Evolutionary conservation across 768 basidiomycete genomes (phyloP), one percentile per base, ranked within the genome.

Genomic region (Chalciporus piperatus): DNA sequence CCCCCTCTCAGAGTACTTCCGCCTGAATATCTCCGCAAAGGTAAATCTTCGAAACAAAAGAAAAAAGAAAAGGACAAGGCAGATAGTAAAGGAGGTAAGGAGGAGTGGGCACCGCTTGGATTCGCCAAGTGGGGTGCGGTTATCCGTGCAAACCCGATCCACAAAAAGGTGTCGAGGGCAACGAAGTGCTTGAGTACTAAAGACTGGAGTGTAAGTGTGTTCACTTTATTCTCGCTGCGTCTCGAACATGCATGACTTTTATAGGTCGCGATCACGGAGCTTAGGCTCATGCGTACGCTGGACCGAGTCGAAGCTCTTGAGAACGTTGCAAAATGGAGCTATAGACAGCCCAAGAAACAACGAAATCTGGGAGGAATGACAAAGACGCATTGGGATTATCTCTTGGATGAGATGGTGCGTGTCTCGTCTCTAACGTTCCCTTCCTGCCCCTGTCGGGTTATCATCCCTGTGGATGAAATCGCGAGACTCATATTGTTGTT

Each of bases 271-370:
- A 82, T 89, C 65, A 74, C 78, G 16, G 95, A 98, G 63, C 63
- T 96, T 51, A 78, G 85, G 54, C 76, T 95, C 30, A 69, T 89
- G 28, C 82, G 90, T 38, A 83, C 92, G 1, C 76, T 97, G 56
- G 92, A 95, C 42, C 80, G 87, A 11, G 84, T 99, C 43, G 94
- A 98, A 52, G 68, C 74, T 25, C 77, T 98, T 51, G 95, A 97
- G 68, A 78, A 81, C 23, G 80, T 79, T 11, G 85, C 85, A 4
- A 75, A 82, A 32, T 99, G 97, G 96, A 88, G 89, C 58, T 91
- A 96, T 60, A 75, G 96, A 47, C 97, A 99, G 63, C 93, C 94
- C 10, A 98, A 96, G 71, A 96, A 94, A 69, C 91, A 95, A 63
- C 78, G 89, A 52, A 87, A 84, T 25, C 77, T 93, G 16, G 84